A percentile compares a stretch with the other conserved stretches of the same genome.
These are phyloP conservation scores for Ogataea trehalophila DNA, from an alignment of 805 yeast species.

Conservation along the genomic window DNA sequence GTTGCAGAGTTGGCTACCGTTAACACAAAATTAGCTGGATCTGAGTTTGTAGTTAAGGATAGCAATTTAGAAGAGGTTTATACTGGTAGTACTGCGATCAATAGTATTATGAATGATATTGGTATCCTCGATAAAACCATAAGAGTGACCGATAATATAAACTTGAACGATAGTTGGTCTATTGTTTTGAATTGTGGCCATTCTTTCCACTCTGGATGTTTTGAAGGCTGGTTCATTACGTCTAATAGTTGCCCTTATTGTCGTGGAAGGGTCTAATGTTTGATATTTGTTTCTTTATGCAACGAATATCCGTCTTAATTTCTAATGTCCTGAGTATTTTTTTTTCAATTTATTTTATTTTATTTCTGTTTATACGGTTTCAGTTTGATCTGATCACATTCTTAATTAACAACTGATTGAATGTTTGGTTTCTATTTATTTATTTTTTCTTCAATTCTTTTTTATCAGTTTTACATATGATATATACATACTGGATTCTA, in stretches of 20 bases:
- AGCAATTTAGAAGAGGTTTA: too few relatives aligned
- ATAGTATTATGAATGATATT: conserved; percentile 10
- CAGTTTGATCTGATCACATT: not conserved
- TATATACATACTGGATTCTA: too few relatives aligned
- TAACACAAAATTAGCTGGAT: too few relatives aligned
- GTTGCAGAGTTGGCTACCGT: too few relatives aligned
- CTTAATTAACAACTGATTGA: not conserved
- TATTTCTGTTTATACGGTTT: too few relatives aligned
- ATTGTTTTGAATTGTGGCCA: conserved; percentile 33
- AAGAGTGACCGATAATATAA: not conserved
- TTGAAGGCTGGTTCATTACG: conserved; percentile 36
- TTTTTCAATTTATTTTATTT: not conserved
- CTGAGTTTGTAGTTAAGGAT: too few relatives aligned
- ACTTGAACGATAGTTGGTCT: not conserved
- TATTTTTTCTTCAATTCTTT: too few relatives aligned
- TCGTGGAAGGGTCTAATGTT: conserved; percentile 17
- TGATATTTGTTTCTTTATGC: not conserved
- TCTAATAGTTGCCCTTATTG: conserved; percentile 40
- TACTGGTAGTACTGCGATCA: not conserved
- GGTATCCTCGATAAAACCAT: not conserved
- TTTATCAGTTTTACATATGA: too few relatives aligned
- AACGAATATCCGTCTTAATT: not conserved
- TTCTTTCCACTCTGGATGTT: conserved; percentile 35
- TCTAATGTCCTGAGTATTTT: not conserved
- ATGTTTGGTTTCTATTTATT: too few relatives aligned